A percentile compares a stretch with the other conserved stretches of the same genome.
phyloP scores from a whole-genome alignment of 108 stramenopile genomes.

The Discostella stelligeroides region DNA sequence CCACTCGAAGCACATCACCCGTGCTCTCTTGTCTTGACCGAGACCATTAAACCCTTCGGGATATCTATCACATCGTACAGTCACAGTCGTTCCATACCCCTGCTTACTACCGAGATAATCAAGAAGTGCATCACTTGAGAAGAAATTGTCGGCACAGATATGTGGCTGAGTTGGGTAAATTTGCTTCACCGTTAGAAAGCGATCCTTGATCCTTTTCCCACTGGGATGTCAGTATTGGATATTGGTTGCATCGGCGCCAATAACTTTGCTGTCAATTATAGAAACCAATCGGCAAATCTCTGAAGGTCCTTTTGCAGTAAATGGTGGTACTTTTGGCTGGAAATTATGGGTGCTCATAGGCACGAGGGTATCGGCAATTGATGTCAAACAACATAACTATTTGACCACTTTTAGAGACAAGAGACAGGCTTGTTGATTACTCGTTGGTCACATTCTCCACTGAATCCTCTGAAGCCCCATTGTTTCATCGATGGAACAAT shows the following conservation, averaged over 20 bases:
- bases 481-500: slow-evolving; percentile 12
- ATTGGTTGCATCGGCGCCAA: background rate
- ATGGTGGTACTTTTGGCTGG: too few species aligned
- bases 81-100: background rate
- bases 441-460: background rate
- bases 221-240: background rate
- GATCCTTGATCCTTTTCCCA: too few species aligned
- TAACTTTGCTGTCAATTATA: too few species aligned
- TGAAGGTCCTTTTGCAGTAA: too few species aligned
- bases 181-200: too few species aligned
- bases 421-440: background rate
- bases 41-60: background rate
- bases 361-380: too few species aligned
- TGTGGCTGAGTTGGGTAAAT: background rate
- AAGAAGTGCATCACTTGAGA: background rate
- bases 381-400: too few species aligned
- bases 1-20: background rate
- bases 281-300: too few species aligned
- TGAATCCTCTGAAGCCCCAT: slow-evolving; percentile 17
- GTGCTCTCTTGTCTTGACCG: background rate
- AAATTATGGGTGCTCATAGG: too few species aligned
- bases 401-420: background rate
- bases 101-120: background rate
- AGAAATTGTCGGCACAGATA: background rate
- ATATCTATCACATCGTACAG: background rate